Conservation (phyloP, 768 basidiomycete genomes). For the Xerocomus potaroensis region DNA sequence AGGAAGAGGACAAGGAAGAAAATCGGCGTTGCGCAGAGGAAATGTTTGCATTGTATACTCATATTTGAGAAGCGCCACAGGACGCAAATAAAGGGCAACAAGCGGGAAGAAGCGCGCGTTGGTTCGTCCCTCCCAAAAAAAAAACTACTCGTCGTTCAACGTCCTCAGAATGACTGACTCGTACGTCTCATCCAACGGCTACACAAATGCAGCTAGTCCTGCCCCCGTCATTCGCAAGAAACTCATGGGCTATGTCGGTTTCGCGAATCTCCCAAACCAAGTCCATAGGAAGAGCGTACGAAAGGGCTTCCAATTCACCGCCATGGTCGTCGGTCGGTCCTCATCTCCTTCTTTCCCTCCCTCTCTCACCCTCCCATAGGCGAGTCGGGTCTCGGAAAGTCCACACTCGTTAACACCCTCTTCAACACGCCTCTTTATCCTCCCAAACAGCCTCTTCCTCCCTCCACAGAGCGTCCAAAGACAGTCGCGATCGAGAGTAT, state of each 20-base stretch:
- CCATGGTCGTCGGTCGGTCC: slow-evolving; percentile 95
- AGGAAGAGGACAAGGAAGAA: background rate
- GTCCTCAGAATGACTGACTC: slow-evolving; percentile 66
- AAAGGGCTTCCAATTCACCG: slow-evolving; percentile 98
- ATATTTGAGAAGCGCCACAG: slow-evolving; percentile 28
- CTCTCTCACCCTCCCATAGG: slow-evolving; percentile 43
- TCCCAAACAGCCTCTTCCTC: slow-evolving; percentile 77
- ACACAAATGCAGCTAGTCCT: slow-evolving; percentile 59
- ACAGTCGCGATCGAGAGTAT: slow-evolving; percentile 99
- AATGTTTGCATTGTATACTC: slow-evolving; percentile 42
- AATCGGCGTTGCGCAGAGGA: slow-evolving; percentile 18
- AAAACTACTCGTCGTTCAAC: slow-evolving; percentile 34
- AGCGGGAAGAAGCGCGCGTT: slow-evolving; percentile 3
- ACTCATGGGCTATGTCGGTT: slow-evolving; percentile 92
- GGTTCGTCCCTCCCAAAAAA: slow-evolving; percentile 35
- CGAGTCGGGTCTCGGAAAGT: slow-evolving; percentile 98
- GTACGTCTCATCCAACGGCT: slow-evolving; percentile 56
- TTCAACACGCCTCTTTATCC: slow-evolving; percentile 97
- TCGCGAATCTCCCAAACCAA: slow-evolving; percentile 98
- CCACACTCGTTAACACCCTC: slow-evolving; percentile 96
- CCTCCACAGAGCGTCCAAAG: slow-evolving; percentile 81
- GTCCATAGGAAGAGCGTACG: slow-evolving; percentile 97
- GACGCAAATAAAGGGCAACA: slow-evolving; percentile 33
- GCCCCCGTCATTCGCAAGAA: slow-evolving; percentile 80
- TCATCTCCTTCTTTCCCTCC: slow-evolving; percentile 13